Evolutionary conservation across 306 rosid species (phyloP).

Genomic region (Inga leiocalycina): DNA sequence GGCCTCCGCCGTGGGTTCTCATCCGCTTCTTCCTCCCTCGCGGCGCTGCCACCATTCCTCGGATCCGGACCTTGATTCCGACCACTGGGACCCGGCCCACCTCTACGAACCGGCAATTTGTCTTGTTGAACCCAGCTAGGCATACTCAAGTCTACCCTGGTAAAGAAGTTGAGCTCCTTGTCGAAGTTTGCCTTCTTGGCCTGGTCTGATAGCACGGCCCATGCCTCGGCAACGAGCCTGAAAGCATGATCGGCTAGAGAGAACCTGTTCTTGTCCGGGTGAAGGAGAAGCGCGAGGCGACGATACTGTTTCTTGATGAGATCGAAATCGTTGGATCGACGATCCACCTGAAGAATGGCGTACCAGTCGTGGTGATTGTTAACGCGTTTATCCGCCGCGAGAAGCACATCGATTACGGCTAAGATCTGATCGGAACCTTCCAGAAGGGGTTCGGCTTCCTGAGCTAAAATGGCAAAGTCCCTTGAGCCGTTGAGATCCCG

Average conservation of each 20-base stretch:
- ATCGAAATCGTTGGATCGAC: conserved; percentile 65
- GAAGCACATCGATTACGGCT: conserved; percentile 78
- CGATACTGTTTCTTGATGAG: conserved; percentile 77
- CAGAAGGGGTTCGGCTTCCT: conserved; percentile 83
- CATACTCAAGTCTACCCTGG: conserved; percentile 51
- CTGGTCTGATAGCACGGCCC: conserved; percentile 77
- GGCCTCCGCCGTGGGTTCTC: conserved; percentile 43
- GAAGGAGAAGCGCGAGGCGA: conserved; percentile 84
- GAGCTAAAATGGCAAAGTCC: conserved; percentile 85
- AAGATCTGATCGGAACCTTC: conserved; percentile 97
- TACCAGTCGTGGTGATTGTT: conserved; percentile 92
- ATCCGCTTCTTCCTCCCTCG: conserved; percentile 26
- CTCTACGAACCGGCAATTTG: conserved; percentile 57
- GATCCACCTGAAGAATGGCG: conserved; percentile 71
- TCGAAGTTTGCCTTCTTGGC: conserved; percentile 64
- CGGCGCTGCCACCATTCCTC: not conserved
- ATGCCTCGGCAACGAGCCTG: conserved; percentile 85
- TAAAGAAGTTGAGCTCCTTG: conserved; percentile 54
- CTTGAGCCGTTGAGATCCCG: conserved; percentile 79
- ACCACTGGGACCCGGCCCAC: conserved; percentile 26
- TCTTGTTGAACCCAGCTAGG: conserved; percentile 56
- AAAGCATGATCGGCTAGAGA: conserved; percentile 74
- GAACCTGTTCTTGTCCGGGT: conserved; percentile 82
- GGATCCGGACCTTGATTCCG: not conserved
- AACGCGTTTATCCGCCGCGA: conserved; percentile 73